A percentile compares a stretch with the other conserved stretches of the same genome.
phyloP scores from a whole-genome alignment of 192 early-diverging fungal genomes.

The Backusella psychrophila region DNA sequence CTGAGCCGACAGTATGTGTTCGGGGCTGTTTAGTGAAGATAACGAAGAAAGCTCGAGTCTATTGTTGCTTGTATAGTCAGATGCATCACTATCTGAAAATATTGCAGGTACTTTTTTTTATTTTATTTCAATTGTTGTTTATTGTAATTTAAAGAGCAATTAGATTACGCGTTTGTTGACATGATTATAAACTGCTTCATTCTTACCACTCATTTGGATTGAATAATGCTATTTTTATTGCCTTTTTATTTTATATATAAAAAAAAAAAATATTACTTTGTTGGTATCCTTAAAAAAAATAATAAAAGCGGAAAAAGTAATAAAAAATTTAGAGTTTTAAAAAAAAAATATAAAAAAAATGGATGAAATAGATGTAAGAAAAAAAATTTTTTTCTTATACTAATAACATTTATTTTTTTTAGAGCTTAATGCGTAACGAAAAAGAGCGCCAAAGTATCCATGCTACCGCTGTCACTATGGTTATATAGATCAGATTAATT shows the following conservation, averaged over 20 bases:
- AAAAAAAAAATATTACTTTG: not conserved
- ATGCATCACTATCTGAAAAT: constrained; percentile 2
- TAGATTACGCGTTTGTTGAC: not conserved
- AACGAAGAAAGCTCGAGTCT: not conserved
- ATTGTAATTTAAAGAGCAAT: not conserved
- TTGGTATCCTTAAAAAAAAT: not conserved
- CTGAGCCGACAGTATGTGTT: not conserved
- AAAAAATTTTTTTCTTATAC: not conserved
- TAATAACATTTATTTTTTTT: not conserved
- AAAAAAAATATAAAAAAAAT: constrained; percentile 9
- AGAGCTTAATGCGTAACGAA: constrained; percentile 21
- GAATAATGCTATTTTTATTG: not conserved
- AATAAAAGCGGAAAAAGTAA: constrained; percentile 5
- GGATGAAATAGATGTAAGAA: not conserved
- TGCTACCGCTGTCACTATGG: constrained; percentile 23
- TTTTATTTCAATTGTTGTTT: not conserved
- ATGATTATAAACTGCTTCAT: not conserved
- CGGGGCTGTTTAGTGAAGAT: not conserved
- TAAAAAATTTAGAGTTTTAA: not conserved
- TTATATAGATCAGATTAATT: constrained; percentile 56
- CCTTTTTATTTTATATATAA: not conserved
- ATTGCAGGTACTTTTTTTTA: not conserved
- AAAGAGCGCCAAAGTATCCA: constrained; percentile 22
- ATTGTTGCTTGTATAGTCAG: constrained; percentile 3
- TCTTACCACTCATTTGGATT: not conserved